Evolutionary conservation across 306 rosid species (phyloP), one percentile per base, ranked within the genome.

Genomic region (Dalbergia cultrata): DNA sequence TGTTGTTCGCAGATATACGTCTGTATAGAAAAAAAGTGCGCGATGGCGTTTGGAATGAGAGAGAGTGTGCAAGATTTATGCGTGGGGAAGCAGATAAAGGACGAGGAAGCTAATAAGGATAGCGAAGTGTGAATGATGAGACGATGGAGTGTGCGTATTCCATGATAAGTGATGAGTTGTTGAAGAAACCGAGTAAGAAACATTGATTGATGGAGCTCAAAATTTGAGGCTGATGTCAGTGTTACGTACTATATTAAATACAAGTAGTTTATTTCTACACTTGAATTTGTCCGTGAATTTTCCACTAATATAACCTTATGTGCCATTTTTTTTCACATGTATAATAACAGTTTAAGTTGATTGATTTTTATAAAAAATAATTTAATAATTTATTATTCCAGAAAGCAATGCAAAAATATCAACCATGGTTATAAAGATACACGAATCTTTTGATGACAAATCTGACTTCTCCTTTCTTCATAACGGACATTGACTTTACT

Each of bases 131-230:
- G 78, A n/a, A 74, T 37, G 18, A 9, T 19, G 47, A 11, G 41
- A 13, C 4, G 56, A 37, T 49, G 54, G 6, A 4, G 5, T 13
- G 54, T 8, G 4, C 34, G 39, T 35, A 9, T 34, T 35, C 9
- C 14, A 1, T 12, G 11, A 68, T 8, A 3, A 47, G 47, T 17
- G 7, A 11, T 13, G 13, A 5, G 45, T 31, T 9, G 45, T 8
- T 62, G 44, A 52, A 37, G 74, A 53, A 66, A 77, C 74, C 47
- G 81, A 13, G 81, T 67, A 49, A 67, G 12, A 56, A 41, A 41
- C 57, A 44, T 10, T 4, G 26, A 26, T 21, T n/a, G 9, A 26
- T 21, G 11, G 9, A 67, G 43, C 75, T 67, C 68, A 77, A 54
- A 33, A 13, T 4, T 76, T 50, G 50, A 63, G 53, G 80, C 77